Base-by-base conservation (phyloP, 768 basidiomycete species). In the Vararia minispora region DNA sequence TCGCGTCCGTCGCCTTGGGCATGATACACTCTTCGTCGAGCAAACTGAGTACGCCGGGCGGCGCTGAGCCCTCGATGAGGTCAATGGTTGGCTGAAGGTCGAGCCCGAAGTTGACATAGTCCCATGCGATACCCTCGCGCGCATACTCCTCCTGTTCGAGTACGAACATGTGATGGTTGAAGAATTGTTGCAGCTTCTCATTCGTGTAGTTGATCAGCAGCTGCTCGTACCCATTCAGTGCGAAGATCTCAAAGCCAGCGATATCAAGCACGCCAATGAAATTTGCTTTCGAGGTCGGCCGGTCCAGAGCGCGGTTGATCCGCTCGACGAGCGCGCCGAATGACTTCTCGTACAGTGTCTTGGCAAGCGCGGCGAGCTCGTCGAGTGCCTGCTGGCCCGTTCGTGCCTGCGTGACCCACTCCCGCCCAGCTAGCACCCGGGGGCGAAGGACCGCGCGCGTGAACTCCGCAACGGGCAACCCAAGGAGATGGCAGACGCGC, bases 131-230 rank as follows among this genome's bases (percentile, higher is more conserved):
- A 14, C 80, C 80, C 58, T 99, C 95, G 14, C 95, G 75, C 13
- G 88, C 72, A 60, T 99, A 98, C 58, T 99, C 95, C 56, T 99
- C 95, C 55, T 99, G 95, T 64, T 99, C 95, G 24, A 98, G 76
- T 27, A 95, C 89, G 60, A 99, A 98, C 95, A 98, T 98, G 58
- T 98, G 95, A 59, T 98, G 90, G 52, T 98, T 99, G 73, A 91
- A 91, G 60, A 88, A 89, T 58, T 97, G 94, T 57, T 97, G 94
- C 7, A 98, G 72, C 54, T 86, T 94, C 71, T 99, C 95, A 65
- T 99, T 99, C 30, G 94, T 98, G 53, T 87, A 94, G 55, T 99
- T 99, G 74, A 99, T 99, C 51, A 94, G 73, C 20, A 99, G 73
- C 58, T 99, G 95, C 53, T 99, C 95, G 58, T 97, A 99, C 7